These are phyloP conservation scores for Trichosporon sp. DNA, from an alignment of 1,284 basidiomycete species.

Conservation along the genomic window DNA sequence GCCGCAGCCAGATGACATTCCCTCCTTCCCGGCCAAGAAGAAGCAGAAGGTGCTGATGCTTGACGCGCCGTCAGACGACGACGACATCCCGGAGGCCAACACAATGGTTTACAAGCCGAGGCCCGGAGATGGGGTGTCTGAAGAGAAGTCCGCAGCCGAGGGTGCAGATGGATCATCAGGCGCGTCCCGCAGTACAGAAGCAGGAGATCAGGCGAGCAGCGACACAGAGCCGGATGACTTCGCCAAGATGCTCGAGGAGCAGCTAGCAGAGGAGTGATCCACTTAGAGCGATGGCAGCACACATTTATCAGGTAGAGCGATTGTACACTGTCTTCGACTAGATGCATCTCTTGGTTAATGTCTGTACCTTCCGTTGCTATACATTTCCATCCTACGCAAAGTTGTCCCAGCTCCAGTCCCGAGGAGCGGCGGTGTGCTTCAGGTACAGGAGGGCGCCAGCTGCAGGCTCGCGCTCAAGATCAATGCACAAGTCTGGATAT, in stretches of 20 bases:
- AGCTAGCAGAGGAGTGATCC: background rate
- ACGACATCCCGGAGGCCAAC: slow-evolving; percentile 29
- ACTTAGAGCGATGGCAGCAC: background rate
- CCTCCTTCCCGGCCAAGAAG: slow-evolving; percentile 19
- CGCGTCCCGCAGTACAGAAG: slow-evolving; percentile 7
- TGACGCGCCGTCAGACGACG: slow-evolving; percentile 12
- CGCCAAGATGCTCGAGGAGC: slow-evolving; percentile 26
- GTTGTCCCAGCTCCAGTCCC: background rate
- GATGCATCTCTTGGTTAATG: background rate
- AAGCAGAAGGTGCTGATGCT: slow-evolving; percentile 33
- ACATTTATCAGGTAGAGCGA: background rate
- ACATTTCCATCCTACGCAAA: background rate
- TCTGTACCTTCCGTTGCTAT: background rate
- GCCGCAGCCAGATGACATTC: slow-evolving; percentile 19
- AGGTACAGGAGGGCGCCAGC: background rate
- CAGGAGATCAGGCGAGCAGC: background rate
- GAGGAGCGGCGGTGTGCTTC: background rate
- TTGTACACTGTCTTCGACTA: background rate
- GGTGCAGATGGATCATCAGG: slow-evolving; percentile 26
- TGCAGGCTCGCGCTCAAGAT: background rate
- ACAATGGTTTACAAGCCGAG: slow-evolving; percentile 13
- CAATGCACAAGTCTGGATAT: background rate
- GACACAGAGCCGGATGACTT: slow-evolving; percentile 33
- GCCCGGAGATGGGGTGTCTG: background rate
- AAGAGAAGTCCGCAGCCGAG: slow-evolving; percentile 18